A percentile compares a stretch with the other conserved stretches of the same genome.
Conservation (phyloP, 306 rosid genomes). For the Pterocarpus macrocarpus region DNA sequence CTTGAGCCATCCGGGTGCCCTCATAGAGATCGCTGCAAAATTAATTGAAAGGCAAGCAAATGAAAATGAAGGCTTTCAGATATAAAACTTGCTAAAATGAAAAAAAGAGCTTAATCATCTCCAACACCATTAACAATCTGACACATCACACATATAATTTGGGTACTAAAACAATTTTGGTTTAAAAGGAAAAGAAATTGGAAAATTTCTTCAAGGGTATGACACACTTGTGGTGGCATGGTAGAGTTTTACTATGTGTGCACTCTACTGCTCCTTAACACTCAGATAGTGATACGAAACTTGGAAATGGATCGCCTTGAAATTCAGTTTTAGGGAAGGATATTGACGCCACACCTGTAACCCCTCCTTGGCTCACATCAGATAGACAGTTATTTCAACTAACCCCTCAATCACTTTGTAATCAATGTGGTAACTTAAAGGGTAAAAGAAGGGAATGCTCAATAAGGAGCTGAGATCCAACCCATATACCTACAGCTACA, state of each 20-base stretch:
- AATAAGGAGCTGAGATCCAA: constrained; percentile 40
- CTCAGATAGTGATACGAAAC: too few relatives aligned
- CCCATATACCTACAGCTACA: constrained; percentile 17
- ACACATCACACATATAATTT: background rate
- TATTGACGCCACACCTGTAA: too few relatives aligned
- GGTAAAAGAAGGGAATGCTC: constrained; percentile 8
- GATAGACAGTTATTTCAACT: background rate
- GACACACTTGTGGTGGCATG: constrained; percentile 5
- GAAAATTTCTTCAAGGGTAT: background rate
- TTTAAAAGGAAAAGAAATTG: constrained; percentile 13
- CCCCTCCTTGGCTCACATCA: too few relatives aligned
- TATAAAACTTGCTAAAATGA: background rate
- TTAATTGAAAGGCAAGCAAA: constrained; percentile 40
- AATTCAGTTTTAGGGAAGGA: too few relatives aligned
- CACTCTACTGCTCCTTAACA: background rate
- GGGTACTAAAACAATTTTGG: background rate
- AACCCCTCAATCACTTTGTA: constrained; percentile 13
- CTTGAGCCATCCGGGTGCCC: constrained; percentile 90
- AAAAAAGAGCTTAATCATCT: background rate
- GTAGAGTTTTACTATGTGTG: background rate
- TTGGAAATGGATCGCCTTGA: too few relatives aligned
- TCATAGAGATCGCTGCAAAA: constrained; percentile 86
- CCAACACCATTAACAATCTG: constrained; percentile 32
- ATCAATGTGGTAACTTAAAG: background rate
- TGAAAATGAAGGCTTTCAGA: background rate